Evolutionary conservation across 805 yeast genomes (phyloP).

Genomic region (Tetrapisispora taiwanensis): DNA sequence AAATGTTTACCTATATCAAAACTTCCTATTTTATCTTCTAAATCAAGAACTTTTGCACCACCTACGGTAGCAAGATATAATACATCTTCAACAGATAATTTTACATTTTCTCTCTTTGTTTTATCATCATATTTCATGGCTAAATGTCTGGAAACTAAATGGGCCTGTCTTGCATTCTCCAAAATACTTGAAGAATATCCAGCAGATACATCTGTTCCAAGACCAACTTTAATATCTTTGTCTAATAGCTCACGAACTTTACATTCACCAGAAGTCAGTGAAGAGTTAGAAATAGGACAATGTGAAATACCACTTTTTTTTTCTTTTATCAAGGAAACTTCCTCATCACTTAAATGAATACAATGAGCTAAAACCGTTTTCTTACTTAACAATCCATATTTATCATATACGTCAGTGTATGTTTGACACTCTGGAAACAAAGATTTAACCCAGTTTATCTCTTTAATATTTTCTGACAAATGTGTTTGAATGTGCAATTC

Average conservation of each 20-base stretch:
- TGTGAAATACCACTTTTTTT: slow-evolving; percentile 70
- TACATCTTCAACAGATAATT: slow-evolving; percentile 58
- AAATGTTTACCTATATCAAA: slow-evolving; percentile 71
- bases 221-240: slow-evolving; percentile 60
- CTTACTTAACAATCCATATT: slow-evolving; percentile 45
- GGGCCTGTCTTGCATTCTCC: slow-evolving; percentile 57
- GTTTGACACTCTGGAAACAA: slow-evolving; percentile 60
- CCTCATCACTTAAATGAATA: slow-evolving; percentile 59
- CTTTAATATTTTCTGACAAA: slow-evolving; percentile 69
- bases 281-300: slow-evolving; percentile 87
- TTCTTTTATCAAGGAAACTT: slow-evolving; percentile 44
- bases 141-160: slow-evolving; percentile 59
- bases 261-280: slow-evolving; percentile 85
- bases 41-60: slow-evolving; percentile 68
- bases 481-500: slow-evolving; percentile 79
- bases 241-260: slow-evolving; percentile 61
- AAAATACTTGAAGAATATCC: slow-evolving; percentile 62
- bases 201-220: slow-evolving; percentile 76
- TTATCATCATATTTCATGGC: slow-evolving; percentile 45
- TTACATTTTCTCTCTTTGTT: slow-evolving; percentile 26
- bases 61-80: slow-evolving; percentile 79
- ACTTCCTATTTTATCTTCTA: slow-evolving; percentile 51
- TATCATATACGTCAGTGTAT: slow-evolving; percentile 72
- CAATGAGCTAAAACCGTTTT: slow-evolving; percentile 86
- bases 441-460: slow-evolving; percentile 60